phyloP scores from a whole-genome alignment of 1,284 basidiomycete genomes.

The Pisolithus thermaeus region DNA sequence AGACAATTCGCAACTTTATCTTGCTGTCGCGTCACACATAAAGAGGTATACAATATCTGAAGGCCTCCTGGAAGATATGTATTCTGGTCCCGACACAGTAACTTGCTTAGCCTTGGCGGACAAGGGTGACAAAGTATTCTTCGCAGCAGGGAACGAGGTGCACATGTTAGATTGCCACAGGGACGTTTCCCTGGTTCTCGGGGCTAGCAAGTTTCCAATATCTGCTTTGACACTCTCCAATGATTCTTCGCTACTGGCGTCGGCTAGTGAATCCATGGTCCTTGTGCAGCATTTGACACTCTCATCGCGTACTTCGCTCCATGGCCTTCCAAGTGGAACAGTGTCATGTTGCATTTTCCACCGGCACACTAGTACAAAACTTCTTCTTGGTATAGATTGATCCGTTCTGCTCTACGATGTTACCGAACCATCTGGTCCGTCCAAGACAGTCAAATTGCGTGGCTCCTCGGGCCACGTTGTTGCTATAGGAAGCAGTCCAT shows the following conservation, averaged over 20 bases:
- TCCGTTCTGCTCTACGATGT: conserved; percentile 59
- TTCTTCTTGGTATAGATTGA: conserved; percentile 50
- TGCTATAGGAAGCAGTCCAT: conserved; percentile 58
- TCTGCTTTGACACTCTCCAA: conserved; percentile 52
- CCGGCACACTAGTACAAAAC: conserved; percentile 47
- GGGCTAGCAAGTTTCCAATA: conserved; percentile 52
- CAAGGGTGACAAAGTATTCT: conserved; percentile 39
- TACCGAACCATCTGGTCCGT: conserved; percentile 47
- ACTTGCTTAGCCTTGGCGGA: conserved; percentile 42
- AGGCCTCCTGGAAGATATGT: conserved; percentile 38
- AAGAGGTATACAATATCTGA: conserved; percentile 47
- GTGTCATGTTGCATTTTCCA: conserved; percentile 53
- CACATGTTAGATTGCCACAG: conserved; percentile 52
- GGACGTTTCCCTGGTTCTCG: conserved; percentile 40
- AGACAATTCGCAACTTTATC: conserved; percentile 48
- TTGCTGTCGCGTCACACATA: conserved; percentile 42
- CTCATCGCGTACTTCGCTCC: conserved; percentile 46
- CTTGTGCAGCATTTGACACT: conserved; percentile 51
- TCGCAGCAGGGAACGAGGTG: conserved; percentile 45
- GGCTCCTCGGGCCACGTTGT: conserved; percentile 42
- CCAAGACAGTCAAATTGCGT: conserved; percentile 45
- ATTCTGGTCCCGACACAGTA: conserved; percentile 29
- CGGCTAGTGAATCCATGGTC: conserved; percentile 45
- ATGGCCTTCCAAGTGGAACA: conserved; percentile 40
- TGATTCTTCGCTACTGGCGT: conserved; percentile 52